These are phyloP conservation scores for Annulohypoxylon nitens DNA, from an alignment of 495 filamentous ascomycete genomes.

Conservation along the genomic window DNA sequence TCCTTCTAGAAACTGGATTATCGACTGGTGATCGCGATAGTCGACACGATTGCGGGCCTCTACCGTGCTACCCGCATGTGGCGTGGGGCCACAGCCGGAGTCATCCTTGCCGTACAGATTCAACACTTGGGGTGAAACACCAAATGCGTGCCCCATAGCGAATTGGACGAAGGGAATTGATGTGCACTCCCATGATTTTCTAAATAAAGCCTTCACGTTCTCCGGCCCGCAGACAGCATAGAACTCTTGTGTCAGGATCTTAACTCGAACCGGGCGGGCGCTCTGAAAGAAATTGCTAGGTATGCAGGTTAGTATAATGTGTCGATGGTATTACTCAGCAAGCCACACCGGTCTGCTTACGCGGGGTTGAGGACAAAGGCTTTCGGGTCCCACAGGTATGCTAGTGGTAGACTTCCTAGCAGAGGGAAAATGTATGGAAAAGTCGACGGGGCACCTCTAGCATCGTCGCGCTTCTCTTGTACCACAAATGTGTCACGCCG, in stretches of 20 bases:
- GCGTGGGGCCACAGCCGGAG: constrained; percentile 45
- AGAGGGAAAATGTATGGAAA: constrained; percentile 45
- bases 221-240: constrained; percentile 47
- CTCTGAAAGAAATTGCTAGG: constrained; percentile 42
- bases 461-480: constrained; percentile 28
- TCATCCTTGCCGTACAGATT: constrained; percentile 46
- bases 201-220: constrained; percentile 50
- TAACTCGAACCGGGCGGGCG: constrained; percentile 39
- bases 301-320: not conserved
- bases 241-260: constrained; percentile 47
- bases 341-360: constrained; percentile 23
- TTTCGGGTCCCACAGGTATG: constrained; percentile 43
- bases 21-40: constrained; percentile 40
- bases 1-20: constrained; percentile 41
- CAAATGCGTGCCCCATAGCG: constrained; percentile 45
- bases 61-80: constrained; percentile 38
- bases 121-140: constrained; percentile 37
- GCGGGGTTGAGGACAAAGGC: constrained; percentile 40
- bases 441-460: constrained; percentile 25
- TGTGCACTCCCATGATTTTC: constrained; percentile 38
- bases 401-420: constrained; percentile 40
- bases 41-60: constrained; percentile 50
- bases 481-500: not conserved
- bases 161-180: constrained; percentile 46
- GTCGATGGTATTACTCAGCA: constrained; percentile 9